Evolutionary conservation across 148 eudicot genomes (phyloP).

Genomic region (Camellia sinensis): DNA sequence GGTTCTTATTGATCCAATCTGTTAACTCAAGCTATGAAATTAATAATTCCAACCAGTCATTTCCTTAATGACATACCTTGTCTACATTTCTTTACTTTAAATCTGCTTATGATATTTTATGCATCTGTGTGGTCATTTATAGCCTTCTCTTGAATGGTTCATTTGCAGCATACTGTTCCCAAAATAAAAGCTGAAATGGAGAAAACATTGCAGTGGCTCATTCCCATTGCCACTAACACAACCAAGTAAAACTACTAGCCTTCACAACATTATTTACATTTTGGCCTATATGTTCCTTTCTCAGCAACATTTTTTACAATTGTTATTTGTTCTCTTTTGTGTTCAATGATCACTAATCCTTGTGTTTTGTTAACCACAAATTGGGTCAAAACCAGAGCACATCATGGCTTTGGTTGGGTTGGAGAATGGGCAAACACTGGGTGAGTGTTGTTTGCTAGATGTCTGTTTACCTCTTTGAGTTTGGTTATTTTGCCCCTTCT

Average conservation of each 20-base stretch:
- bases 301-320: not conserved
- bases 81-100: not conserved
- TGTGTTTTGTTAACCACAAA: conserved; percentile 6
- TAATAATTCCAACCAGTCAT: not conserved
- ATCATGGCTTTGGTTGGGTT: conserved; percentile 98
- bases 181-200: conserved; percentile 98
- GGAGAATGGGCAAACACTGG: conserved; percentile 99
- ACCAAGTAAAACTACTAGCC: conserved; percentile 61
- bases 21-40: not conserved
- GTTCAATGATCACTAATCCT: conserved; percentile 16
- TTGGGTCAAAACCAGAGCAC: conserved; percentile 58
- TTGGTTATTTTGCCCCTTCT: not conserved
- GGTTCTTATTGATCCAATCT: not conserved
- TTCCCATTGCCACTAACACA: conserved; percentile 90
- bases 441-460: conserved; percentile 32
- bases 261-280: not conserved
- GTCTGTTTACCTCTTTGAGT: not conserved
- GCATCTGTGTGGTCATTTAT: not conserved
- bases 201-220: conserved; percentile 94
- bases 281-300: no score
- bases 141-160: conserved; percentile 7
- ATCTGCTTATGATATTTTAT: not conserved
- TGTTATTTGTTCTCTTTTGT: not conserved
- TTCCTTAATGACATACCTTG: not conserved
- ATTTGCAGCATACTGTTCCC: conserved; percentile 65